Evolutionary conservation across 306 rosid species (phyloP).

Genomic region (Citrullus colocynthis): DNA sequence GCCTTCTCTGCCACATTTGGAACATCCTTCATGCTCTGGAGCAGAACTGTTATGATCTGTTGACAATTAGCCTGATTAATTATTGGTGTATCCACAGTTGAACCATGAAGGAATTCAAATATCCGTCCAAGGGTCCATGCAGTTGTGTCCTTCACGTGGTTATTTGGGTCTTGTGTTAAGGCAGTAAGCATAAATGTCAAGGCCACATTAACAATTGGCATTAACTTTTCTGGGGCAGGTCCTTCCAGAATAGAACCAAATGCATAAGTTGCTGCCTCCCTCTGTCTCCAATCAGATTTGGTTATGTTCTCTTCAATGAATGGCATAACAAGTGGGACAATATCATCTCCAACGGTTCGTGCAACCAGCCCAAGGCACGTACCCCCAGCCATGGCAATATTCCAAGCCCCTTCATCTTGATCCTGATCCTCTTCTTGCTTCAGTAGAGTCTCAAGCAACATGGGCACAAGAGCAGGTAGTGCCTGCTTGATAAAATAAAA

Average conservation of each 20-base stretch:
- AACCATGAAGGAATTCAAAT: slow-evolving; percentile 85
- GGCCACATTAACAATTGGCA: slow-evolving; percentile 65
- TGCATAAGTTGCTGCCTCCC: slow-evolving; percentile 94
- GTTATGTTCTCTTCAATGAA: slow-evolving; percentile 84
- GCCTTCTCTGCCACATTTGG: slow-evolving; percentile 98
- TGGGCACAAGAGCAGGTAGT: slow-evolving; percentile 68
- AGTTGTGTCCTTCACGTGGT: slow-evolving; percentile 89
- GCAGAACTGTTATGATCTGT: slow-evolving; percentile 64
- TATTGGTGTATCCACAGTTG: slow-evolving; percentile 64
- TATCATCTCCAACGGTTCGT: slow-evolving; percentile 79
- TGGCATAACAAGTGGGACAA: slow-evolving; percentile 89
- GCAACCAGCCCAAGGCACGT: slow-evolving; percentile 93
- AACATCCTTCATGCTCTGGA: slow-evolving; percentile 84
- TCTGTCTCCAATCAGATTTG: slow-evolving; percentile 84
- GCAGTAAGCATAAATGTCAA: slow-evolving; percentile 74
- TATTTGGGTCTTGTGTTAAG: slow-evolving; percentile 62
- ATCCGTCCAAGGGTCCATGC: slow-evolving; percentile 99
- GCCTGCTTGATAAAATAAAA: slow-evolving; percentile 81
- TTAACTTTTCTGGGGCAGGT: slow-evolving; percentile 81
- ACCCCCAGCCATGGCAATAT: slow-evolving; percentile 99
- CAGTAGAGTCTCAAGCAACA: slow-evolving; percentile 70
- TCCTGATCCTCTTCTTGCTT: slow-evolving; percentile 97
- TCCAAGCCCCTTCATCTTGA: slow-evolving; percentile 98
- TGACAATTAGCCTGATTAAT: slow-evolving; percentile 68
- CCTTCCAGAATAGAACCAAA: slow-evolving; percentile 95